phyloP scores from a whole-genome alignment of 805 yeast genomes.

The Nakazawaea wyomingensis region DNA sequence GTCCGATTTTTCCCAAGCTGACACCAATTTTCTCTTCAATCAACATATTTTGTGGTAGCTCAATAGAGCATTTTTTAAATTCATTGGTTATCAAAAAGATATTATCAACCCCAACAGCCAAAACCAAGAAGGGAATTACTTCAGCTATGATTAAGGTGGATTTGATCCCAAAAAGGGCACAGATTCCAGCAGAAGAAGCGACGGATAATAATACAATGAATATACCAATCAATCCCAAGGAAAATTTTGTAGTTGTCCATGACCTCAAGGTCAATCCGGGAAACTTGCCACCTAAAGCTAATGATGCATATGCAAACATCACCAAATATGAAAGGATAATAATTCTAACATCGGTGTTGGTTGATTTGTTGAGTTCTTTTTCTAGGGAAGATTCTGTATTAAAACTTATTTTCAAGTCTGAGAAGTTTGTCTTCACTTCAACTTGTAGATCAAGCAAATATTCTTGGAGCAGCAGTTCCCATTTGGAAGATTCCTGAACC shows the following conservation, averaged over 20 bases:
- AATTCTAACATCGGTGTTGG: conserved; percentile 71
- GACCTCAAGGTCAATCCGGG: conserved; percentile 10
- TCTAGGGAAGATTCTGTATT: conserved; percentile 81
- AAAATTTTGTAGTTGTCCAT: conserved; percentile 54
- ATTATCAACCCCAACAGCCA: conserved; percentile 96
- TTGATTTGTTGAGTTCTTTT: conserved; percentile 75
- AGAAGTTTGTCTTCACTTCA: not conserved
- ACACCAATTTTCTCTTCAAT: conserved; percentile 56
- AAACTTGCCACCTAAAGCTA: conserved; percentile 51
- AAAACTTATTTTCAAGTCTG: conserved; percentile 63
- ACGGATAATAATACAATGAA: conserved; percentile 78
- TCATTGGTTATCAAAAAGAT: conserved; percentile 84
- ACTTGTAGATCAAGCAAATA: conserved; percentile 40
- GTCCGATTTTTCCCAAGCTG: conserved; percentile 74
- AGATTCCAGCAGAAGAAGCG: conserved; percentile 74
- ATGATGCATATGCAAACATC: conserved; percentile 85
- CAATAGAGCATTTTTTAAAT: conserved; percentile 47
- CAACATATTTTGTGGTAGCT: conserved; percentile 30
- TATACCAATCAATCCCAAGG: conserved; percentile 82
- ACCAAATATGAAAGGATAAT: conserved; percentile 69
- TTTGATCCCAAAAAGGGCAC: conserved; percentile 69
- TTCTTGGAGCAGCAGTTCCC: conserved; percentile 68
- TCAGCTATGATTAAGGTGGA: conserved; percentile 93
- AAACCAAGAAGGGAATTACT: conserved; percentile 87
- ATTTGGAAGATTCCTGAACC: conserved; percentile 37